These are phyloP conservation scores for Cadophora sp. DNA, from an alignment of 2,329 filamentous ascomycete species.

Conservation along the genomic window DNA sequence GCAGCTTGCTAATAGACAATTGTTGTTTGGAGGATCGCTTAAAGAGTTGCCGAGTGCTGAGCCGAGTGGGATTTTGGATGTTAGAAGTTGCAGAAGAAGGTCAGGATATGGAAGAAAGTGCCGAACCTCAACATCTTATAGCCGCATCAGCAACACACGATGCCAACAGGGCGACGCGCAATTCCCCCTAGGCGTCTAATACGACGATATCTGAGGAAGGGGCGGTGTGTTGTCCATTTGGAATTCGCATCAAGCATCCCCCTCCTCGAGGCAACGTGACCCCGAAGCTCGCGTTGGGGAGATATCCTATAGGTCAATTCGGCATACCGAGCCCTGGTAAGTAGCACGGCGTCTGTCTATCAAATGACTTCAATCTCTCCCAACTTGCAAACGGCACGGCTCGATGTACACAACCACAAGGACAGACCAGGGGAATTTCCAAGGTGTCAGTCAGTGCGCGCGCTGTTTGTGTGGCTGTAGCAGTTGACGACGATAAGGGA, in stretches of 20 bases:
- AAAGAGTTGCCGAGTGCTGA: background rate
- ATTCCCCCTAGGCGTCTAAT: conserved; percentile 3
- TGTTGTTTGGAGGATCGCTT: background rate
- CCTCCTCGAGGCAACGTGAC: background rate
- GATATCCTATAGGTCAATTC: conserved; percentile 10
- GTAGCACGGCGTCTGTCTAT: conserved; percentile 9
- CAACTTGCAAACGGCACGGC: background rate
- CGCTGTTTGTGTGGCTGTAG: background rate
- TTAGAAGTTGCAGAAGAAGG: background rate
- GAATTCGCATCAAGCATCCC: background rate
- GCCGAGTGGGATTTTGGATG: background rate
- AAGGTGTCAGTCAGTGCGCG: background rate
- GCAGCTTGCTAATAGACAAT: background rate
- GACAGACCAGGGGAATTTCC: background rate
- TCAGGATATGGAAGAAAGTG: background rate
- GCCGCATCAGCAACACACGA: background rate
- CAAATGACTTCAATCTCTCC: conserved; percentile 9
- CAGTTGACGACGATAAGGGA: background rate
- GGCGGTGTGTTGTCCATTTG: conserved; percentile 9
- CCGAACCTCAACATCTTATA: conserved; percentile 11
- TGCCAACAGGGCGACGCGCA: conserved; percentile 5
- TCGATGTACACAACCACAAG: conserved; percentile 6
- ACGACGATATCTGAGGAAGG: background rate
- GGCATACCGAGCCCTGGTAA: conserved; percentile 6
- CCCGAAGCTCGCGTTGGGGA: background rate